Base-by-base conservation (phyloP, 225 moss, liverwort and hornwort genomes). In the Pseudoscleropodium purum region DNA sequence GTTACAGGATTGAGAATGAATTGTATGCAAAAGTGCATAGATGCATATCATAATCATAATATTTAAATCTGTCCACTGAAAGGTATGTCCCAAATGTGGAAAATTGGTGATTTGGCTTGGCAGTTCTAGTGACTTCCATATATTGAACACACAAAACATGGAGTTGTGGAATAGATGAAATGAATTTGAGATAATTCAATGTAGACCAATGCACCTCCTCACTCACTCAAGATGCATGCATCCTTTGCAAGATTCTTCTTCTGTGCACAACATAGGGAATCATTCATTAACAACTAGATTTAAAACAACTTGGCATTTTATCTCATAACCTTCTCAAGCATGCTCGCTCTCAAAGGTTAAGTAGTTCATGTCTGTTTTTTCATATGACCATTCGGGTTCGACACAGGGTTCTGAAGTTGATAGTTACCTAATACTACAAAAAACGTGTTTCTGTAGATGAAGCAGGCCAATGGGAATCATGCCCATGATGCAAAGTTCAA, bases 1-100 rank as follows among this genome's bases (percentile, higher is more conserved):
- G 45, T 63, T 6, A 9, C 2, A 82, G 0, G 6, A 37, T 37
- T 56, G 25, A 15, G 10, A 1, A 6, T 56, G 15, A 54, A 77
- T 15, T 77, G 25, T 54, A 2, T 54, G 37, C 5, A 24, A 36
- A 54, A 24, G 18, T 37, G 26, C 1, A n/a, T 4, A 6, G 10
- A 17, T 56, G 26, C 16, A 0, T 10, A n/a, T 57, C 13, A 49
- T 37, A 4, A 37, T 56, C 16, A 56, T 56, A 15, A 56, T 37
- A 15, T 37, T n/a, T 79, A 57, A n/a, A n/a, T 37, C 52, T 51
- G 11, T 7, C 0, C n/a, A 57, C 6, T 79, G 17, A 17, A n/a
- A 57, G 27, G 7, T 27, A 18, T 26, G 24, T 52, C 4, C 36
- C 1, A 36, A 23, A 14, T 78, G 27, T 39, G 9, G 1, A 17